Evolutionary conservation across 306 rosid genomes (phyloP), one percentile per base, ranked within the genome.

Genomic region (Purshia tridentata): DNA sequence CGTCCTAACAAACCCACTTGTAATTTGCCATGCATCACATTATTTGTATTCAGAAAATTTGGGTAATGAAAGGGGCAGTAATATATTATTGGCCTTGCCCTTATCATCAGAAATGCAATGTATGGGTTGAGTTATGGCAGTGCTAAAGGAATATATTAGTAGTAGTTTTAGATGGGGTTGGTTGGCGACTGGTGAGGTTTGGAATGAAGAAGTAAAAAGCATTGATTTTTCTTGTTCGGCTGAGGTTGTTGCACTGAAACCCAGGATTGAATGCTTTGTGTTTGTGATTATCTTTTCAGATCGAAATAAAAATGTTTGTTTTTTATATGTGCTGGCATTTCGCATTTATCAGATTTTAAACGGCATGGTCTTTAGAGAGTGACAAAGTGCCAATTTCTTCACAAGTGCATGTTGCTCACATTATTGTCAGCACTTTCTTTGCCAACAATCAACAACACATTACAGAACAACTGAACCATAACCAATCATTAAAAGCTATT

Each of bases 51-150:
- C n/a, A n/a, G n/a, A n/a, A n/a, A n/a, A n/a, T n/a, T n/a, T n/a
- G n/a, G n/a, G n/a, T n/a, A n/a, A n/a, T n/a, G n/a, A n/a, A n/a
- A n/a, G n/a, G n/a, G n/a, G n/a, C n/a, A n/a, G 35, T 29, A 29
- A 1, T 15, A 61, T 18, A 13, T 14, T 61, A 62, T 41, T 62
- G 29, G 23, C 49, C 67, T 39, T 40, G 14, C 49, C 15, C 48
- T 39, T 18, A 14, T 62, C 47, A 61, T 15, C 9, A n/a, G 12
- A 16, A 61, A 29, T 3, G 47, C 45, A 39, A 54, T 29, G 10
- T 22, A 69, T 69, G 73, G 73, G 73, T 53, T 53, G 22, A 62
- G 9, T 52, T 53, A 40, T 52, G 61, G 62, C 50, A 45, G 12
- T 51, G 37, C 60, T 10, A 6, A 59, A 13, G 65, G 65, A 59